Conservation (phyloP, 441 rosid genomes). For the Iberis amara region DNA sequence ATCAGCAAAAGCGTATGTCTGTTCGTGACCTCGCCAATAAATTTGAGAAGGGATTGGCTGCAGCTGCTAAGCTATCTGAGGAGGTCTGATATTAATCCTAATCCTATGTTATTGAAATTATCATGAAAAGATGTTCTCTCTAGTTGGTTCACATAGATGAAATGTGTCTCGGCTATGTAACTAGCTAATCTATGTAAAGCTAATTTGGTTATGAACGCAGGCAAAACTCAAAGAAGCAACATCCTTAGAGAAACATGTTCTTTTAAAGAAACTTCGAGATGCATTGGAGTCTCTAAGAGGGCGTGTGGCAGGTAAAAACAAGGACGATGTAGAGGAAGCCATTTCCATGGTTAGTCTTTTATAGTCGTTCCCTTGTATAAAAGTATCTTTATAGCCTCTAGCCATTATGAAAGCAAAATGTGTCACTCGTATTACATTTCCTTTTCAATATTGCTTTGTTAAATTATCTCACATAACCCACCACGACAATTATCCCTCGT, state of each 20-base stretch:
- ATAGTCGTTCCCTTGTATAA: neutral
- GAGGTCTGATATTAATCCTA: conserved; percentile 47
- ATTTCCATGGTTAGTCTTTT: conserved; percentile 66
- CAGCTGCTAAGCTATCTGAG: conserved; percentile 87
- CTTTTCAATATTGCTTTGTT: neutral
- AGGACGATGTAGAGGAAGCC: conserved; percentile 94
- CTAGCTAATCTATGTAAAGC: conserved; percentile 1
- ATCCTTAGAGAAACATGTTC: conserved; percentile 92
- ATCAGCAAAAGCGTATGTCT: conserved; percentile 88
- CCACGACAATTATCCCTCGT: neutral
- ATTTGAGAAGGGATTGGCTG: conserved; percentile 89
- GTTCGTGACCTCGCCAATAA: conserved; percentile 96
- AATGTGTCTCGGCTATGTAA: neutral
- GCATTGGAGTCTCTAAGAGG: conserved; percentile 83
- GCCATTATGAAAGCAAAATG: no score
- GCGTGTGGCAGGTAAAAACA: conserved; percentile 83
- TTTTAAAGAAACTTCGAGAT: conserved; percentile 94
- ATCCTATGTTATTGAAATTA: conserved; percentile 4
- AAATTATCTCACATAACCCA: neutral
- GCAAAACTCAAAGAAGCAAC: conserved; percentile 85
- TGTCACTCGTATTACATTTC: neutral
- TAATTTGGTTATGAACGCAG: conserved; percentile 38
- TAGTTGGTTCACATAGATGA: neutral
- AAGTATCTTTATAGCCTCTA: no score
- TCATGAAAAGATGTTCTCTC: neutral